Base-by-base conservation (phyloP, 2,329 filamentous ascomycete genomes). In the Paecilomyces variotii region DNA sequence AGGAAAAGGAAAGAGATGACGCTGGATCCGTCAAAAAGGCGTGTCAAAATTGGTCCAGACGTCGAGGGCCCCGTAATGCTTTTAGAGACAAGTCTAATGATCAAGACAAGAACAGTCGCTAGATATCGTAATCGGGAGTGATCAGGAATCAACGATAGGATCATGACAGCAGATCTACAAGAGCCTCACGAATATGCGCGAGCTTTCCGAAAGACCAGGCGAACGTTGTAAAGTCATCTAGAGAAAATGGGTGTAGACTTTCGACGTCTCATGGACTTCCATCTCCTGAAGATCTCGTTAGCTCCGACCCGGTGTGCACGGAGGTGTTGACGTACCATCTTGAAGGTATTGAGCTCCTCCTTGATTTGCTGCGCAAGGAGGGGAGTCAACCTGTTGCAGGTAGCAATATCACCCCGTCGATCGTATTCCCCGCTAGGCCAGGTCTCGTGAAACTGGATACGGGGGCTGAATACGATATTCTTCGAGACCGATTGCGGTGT, bases 231-330 rank as follows among this genome's bases (percentile, higher is more conserved):
- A 52, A 52, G 6, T 12, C 65, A 63, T 57, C 61, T 85, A 99
- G 82, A 99, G 97, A 84, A 99, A 99, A 83, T 99, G 94, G 68
- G 94, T 99, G 82, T 99, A 97, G 71, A 97, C 92, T 80, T 97
- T 99, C 65, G 94, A 97, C 74, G 88, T 90, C 78, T 97, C 94
- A 75, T 99, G 94, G 69, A 99, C 94, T 81, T 97, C 94, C 94
- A 99, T 99, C 80, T 99, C 94, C 94, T 97, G 62, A 12, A 14
- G 10, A n/a, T 19, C 14, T 52, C 45, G 67, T 84, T 74, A 84
- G 79, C 64, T 12, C 27, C 1, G 10, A 52, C n/a, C 10, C 25
- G 12, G 27, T 52, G 7, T 25, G n/a, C 9, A 62, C 54, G 53
- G 32, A 5, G 26, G 2, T 30, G 32, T 5, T 10, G 24, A 77